Conservation (phyloP, 139 green algal species). For the Desmodesmus armatus region DNA sequence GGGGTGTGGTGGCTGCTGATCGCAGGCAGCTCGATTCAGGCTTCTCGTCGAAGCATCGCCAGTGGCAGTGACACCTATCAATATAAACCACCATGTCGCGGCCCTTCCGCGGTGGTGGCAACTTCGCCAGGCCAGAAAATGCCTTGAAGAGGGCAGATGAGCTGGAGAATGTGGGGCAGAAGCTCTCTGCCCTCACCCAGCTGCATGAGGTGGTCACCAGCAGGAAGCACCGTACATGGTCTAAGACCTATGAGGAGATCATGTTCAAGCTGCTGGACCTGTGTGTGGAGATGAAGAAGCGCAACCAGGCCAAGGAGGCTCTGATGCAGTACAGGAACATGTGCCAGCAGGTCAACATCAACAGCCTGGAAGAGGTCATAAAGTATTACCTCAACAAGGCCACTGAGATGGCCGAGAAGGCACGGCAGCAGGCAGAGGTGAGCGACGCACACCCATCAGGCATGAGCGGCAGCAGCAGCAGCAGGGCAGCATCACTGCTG, state of each 20-base stretch:
- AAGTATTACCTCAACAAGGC: conserved; percentile 97
- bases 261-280: conserved; percentile 98
- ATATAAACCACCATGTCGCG: conserved; percentile 10
- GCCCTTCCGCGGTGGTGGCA: conserved; percentile 31
- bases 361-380: conserved; percentile 97
- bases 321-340: conserved; percentile 99
- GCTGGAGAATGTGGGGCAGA: conserved; percentile 93
- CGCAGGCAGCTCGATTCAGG: too few species aligned
- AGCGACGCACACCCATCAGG: conserved; percentile 67
- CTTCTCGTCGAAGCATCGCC: too few species aligned
- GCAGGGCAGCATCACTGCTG: background rate
- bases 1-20: background rate
- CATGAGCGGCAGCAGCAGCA: conserved; percentile 57
- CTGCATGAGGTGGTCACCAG: conserved; percentile 97
- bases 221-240: conserved; percentile 97
- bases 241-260: conserved; percentile 92
- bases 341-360: conserved; percentile 96
- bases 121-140: conserved; percentile 95
- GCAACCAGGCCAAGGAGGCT: conserved; percentile 96
- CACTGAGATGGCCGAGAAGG: conserved; percentile 90
- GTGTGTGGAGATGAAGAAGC: conserved; percentile 92
- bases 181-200: conserved; percentile 83
- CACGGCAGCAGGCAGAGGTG: conserved; percentile 81
- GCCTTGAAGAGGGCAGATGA: conserved; percentile 98
- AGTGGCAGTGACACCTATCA: too few species aligned